Conservation (phyloP, 768 basidiomycete species). For the Cystobasidium ongulense region DNA sequence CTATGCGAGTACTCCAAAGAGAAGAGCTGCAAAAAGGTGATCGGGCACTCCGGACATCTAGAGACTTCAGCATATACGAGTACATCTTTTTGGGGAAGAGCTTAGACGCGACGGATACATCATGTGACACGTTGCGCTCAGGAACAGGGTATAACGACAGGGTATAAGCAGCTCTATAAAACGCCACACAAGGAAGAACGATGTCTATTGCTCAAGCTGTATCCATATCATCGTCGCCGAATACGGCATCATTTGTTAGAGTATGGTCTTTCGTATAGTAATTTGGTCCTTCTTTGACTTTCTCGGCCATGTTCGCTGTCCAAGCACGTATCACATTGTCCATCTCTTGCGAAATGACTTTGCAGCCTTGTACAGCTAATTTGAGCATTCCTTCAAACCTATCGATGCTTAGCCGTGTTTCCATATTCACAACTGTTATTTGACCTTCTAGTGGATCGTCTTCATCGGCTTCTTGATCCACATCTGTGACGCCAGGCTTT, state of each 20-base stretch:
- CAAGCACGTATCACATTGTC: constrained; percentile 15
- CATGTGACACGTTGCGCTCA: neutral
- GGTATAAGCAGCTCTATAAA: neutral
- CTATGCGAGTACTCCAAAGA: no score
- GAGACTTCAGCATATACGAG: no score
- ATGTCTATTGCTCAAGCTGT: neutral
- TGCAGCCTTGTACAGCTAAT: constrained; percentile 32
- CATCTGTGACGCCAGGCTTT: neutral
- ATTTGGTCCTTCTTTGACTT: neutral
- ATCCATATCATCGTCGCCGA: neutral
- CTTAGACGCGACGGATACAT: no score
- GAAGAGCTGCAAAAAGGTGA: no score
- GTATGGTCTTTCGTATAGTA: neutral
- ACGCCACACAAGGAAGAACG: neutral
- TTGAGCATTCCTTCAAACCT: constrained; percentile 78
- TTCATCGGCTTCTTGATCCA: neutral
- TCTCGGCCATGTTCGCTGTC: constrained; percentile 24
- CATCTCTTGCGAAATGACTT: constrained; percentile 30
- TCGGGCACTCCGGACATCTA: no score
- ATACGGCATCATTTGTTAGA: neutral
- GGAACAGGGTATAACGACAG: neutral
- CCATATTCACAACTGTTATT: constrained; percentile 82
- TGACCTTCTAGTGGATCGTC: constrained; percentile 52
- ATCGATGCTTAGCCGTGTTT: constrained; percentile 85
- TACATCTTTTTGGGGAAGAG: no score